Evolutionary conservation across 768 basidiomycete genomes (phyloP).

Genomic region (Scleroderma citrinum): DNA sequence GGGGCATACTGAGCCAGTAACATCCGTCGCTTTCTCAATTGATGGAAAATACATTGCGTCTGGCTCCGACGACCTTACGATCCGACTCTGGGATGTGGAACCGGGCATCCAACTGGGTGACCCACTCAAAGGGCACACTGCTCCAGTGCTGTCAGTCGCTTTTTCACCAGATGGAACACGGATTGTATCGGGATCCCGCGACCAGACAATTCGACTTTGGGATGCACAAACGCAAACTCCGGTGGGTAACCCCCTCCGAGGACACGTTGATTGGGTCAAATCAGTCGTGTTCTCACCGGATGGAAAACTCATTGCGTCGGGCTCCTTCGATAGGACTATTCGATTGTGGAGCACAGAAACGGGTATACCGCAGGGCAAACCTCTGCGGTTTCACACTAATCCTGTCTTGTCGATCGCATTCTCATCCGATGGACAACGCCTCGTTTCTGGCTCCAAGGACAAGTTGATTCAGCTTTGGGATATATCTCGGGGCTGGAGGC

Average conservation of each 20-base stretch:
- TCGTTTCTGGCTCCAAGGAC: too few species aligned
- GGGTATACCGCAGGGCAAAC: not conserved
- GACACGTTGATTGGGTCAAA: not conserved
- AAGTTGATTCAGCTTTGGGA: not conserved
- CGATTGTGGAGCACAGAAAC: not conserved
- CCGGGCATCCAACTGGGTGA: constrained; percentile 8
- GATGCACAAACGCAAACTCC: constrained; percentile 4
- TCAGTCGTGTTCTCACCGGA: not conserved
- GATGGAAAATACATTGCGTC: constrained; percentile 14
- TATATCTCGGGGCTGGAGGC: not conserved
- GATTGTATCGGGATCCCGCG: not conserved
- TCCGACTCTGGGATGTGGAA: constrained; percentile 16
- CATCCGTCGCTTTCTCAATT: constrained; percentile 18
- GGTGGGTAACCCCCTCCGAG: not conserved
- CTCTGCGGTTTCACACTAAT: not conserved
- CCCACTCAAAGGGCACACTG: constrained; percentile 4
- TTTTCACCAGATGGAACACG: not conserved
- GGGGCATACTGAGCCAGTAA: constrained; percentile 14
- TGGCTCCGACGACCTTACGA: constrained; percentile 7
- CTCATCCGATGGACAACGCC: not conserved
- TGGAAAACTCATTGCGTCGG: not conserved
- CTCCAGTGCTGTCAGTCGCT: constrained; percentile 10
- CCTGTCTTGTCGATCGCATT: not conserved
- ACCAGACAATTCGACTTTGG: not conserved
- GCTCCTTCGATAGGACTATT: not conserved